A percentile compares a stretch with the other conserved stretches of the same genome.
Conservation (phyloP, 768 basidiomycete genomes). For the Saitozyma podzolica region DNA sequence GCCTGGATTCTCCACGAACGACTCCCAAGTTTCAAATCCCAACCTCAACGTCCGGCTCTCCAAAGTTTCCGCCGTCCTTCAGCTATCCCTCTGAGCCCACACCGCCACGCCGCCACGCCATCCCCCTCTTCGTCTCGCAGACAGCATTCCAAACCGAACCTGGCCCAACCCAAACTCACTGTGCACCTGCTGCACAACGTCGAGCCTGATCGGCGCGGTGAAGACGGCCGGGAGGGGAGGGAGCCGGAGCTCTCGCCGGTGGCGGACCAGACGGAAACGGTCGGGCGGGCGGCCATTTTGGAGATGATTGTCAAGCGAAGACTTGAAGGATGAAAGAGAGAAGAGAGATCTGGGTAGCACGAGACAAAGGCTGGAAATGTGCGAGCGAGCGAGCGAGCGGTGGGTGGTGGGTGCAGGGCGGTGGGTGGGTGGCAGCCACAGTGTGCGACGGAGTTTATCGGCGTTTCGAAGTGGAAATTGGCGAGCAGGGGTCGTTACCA, state of each 20-base stretch:
- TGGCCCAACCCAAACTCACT: conserved; percentile 63
- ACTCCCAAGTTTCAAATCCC: not conserved
- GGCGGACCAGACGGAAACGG: conserved; percentile 76
- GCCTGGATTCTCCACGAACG: not conserved
- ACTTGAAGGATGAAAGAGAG: conserved; percentile 13
- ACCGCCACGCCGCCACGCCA: too few relatives aligned
- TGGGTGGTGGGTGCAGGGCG: too few relatives aligned
- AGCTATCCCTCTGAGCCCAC: too few relatives aligned
- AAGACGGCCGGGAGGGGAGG: conserved; percentile 90
- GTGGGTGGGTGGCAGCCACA: too few relatives aligned
- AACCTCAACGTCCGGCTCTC: not conserved
- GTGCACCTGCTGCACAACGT: conserved; percentile 98
- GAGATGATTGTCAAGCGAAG: conserved; percentile 6
- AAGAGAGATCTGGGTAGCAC: not conserved
- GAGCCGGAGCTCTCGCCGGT: conserved; percentile 83
- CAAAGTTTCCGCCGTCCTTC: too few relatives aligned
- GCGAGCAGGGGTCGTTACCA: not conserved
- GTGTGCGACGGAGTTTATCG: too few relatives aligned
- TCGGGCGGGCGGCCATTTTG: conserved; percentile 87
- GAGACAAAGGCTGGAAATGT: not conserved
- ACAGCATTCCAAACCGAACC: too few relatives aligned
- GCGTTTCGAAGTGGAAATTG: too few relatives aligned
- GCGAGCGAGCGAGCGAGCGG: too few relatives aligned
- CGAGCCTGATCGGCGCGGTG: conserved; percentile 96
- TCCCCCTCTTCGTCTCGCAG: too few relatives aligned